Evolutionary conservation across 768 basidiomycete genomes (phyloP), one percentile per base, ranked within the genome.

Genomic region (Rhodocollybia butyracea): DNA sequence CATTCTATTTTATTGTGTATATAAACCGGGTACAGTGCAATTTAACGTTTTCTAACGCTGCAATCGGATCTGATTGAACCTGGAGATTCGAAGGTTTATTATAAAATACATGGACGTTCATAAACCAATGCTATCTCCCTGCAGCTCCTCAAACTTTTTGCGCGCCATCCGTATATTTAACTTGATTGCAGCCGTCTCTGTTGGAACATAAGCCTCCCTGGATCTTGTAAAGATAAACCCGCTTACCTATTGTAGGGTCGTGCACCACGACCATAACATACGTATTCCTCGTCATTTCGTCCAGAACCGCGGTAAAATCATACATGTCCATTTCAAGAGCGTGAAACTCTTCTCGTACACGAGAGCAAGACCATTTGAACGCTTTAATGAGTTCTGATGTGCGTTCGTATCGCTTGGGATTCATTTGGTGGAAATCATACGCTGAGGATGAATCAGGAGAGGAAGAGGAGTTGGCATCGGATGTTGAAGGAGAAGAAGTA

Each of bases 341-440:
- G 57, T 88, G 82, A 64, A 95, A 95, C 58, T 94, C 92, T 64
- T 91, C 88, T 19, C 88, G 83, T 30, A 91, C 78, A 41, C 86
- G 91, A 55, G 89, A 83, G 70, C 94, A 97, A 19, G 91, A 88
- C 61, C 92, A 85, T 64, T 96, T 94, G 77, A 98, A 98, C 3
- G 88, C 86, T 73, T 98, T 98, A 73, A 99, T 88, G 57, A 97
- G 82, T 70, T 98, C 94, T 10, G 89, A 91, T 19, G 91, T 91
- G 40, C 90, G 85, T 68, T 92, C 91, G 66, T 91, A 91, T 26
- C 91, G 84, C 57, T 84, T 88, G 5, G 86, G 72, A 54, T 85
- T 77, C 55, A 92, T 75, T 54, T 77, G 68, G 48, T 80, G 77
- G 5, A 63, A 51, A 30, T 73, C 68, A 24, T 65, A 63, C 54